Base-by-base conservation (phyloP, 768 basidiomycete species). In the Cantharellus anzutake region DNA sequence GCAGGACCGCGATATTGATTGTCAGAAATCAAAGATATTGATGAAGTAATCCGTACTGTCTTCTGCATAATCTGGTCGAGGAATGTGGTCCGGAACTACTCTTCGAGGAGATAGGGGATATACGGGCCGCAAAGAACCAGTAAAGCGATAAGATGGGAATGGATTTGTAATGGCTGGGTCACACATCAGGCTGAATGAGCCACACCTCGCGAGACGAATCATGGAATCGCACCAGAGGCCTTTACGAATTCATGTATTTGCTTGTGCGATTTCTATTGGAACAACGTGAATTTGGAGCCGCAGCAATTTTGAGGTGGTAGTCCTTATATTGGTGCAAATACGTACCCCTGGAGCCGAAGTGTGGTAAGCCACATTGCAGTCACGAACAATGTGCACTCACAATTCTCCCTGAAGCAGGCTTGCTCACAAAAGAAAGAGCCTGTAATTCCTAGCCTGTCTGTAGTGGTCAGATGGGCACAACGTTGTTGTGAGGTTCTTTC, bases 321-420 rank as follows among this genome's bases (percentile, higher is more conserved):
- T 44, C 20, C 11, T 11, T 41, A n/a, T 4, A 20, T 20, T 41
- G 40, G 57, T 29, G 35, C 60, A 61, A 42, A 62, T 50, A 42
- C 61, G 57, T 42, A 60, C 37, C 11, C 50, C 44, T n/a, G 48
- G 40, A 37, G 60, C 50, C 37, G 53, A 40, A 4, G n/a, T n/a
- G 35, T 29, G 5, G 2, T 5, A 38, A 3, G 16, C 14, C 5
- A 44, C 42, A 5, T 7, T 41, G 39, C 11, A 4, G 20, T 5
- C 4, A 5, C 40, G 34, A 62, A 41, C 51, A 7, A 59, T 34
- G 58, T 61, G 59, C 37, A 76, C 91, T 75, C 70, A 93, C 94
- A 98, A 70, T 80, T 84, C 53, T 82, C 78, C 71, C 96, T 97
- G 80, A 97, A 97, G 72, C 94, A 98, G 57, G 87, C 89, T 71